Evolutionary conservation across 805 yeast species (phyloP), one percentile per base, ranked within the genome.

Genomic region (Wickerhamomyces xylosicus): DNA sequence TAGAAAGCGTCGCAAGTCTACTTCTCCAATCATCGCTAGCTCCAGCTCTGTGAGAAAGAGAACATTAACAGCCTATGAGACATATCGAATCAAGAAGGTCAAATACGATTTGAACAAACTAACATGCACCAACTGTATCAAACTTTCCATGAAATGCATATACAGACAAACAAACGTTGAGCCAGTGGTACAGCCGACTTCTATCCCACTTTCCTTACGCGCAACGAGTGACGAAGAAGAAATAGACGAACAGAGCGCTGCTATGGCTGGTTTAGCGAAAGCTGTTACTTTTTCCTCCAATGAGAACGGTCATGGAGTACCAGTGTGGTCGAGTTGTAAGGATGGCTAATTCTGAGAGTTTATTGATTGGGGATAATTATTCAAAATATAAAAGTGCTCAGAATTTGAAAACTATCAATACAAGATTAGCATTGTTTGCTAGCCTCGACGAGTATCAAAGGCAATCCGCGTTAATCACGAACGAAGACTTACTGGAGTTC

Each of bases 41-140:
- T 25, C 29, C 9, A 25, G 32, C 22, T 8, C 42, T 7, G 20
- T 43, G 0, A 37, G 50, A 18, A 46, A 41, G 38, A 35, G 55
- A 11, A 47, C 48, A 3, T 29, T 48, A 37, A 43, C 46, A 31
- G 71, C 72, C 1, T 69, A 73, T 44, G 49, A 55, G 14, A 53
- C 57, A 17, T 71, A 75, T 46, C 58, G 71, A 13, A 50, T 58
- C 39, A 60, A 62, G 52, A 71, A 69, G 52, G 66, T 69, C 43
- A 69, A 67, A 41, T 71, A 76, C 52, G 74, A 71, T 48, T 63
- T 69, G 41, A 47, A 36, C 9, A 62, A 57, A 37, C 76, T 76
- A 1, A 48, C 55, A 1, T 71, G 77, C 50, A 68, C 71, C 1
- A 42, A 59, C n/a, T 71, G 77, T 42, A 4, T 20, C 4, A 50